phyloP scores from a whole-genome alignment of 2,329 filamentous ascomycete species.

The Aspergillus sp. region DNA sequence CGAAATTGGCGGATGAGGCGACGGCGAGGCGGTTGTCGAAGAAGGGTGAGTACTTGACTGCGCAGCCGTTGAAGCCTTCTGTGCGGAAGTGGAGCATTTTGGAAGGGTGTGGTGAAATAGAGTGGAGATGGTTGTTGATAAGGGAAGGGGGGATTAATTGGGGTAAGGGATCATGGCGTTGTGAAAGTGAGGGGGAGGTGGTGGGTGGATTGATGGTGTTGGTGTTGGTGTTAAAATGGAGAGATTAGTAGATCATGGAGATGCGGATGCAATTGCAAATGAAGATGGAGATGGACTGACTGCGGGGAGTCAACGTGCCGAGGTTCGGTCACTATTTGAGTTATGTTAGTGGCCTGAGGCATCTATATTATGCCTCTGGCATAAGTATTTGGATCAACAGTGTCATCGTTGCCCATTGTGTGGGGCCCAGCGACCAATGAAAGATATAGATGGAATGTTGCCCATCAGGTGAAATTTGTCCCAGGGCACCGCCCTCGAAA shows the following conservation, averaged over 20 bases:
- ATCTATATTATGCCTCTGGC: too few relatives aligned
- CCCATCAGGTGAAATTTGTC: too few relatives aligned
- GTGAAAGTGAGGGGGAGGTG: background rate
- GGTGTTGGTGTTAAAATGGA: background rate
- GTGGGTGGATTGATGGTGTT: background rate
- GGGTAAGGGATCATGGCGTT: conserved; percentile 1
- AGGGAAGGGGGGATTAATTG: background rate
- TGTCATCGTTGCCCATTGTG: too few relatives aligned
- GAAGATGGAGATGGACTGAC: background rate
- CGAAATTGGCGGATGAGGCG: conserved; percentile 89
- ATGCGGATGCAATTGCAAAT: background rate
- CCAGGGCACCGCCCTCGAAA: too few relatives aligned
- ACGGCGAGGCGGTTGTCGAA: conserved; percentile 94
- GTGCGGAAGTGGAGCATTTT: conserved; percentile 92
- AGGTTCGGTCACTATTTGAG: conserved; percentile 3
- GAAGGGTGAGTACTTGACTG: conserved; percentile 97
- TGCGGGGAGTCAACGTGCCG: conserved; percentile 10
- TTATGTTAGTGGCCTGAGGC: too few relatives aligned
- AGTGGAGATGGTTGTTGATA: background rate
- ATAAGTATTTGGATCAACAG: too few relatives aligned
- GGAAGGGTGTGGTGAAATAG: conserved; percentile 7
- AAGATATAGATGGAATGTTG: too few relatives aligned
- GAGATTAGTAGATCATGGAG: background rate
- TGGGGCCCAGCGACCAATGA: too few relatives aligned
- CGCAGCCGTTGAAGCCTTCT: conserved; percentile 91